Conservation (phyloP, 2,329 filamentous ascomycete genomes). For the Trichoderma semiorbis region DNA sequence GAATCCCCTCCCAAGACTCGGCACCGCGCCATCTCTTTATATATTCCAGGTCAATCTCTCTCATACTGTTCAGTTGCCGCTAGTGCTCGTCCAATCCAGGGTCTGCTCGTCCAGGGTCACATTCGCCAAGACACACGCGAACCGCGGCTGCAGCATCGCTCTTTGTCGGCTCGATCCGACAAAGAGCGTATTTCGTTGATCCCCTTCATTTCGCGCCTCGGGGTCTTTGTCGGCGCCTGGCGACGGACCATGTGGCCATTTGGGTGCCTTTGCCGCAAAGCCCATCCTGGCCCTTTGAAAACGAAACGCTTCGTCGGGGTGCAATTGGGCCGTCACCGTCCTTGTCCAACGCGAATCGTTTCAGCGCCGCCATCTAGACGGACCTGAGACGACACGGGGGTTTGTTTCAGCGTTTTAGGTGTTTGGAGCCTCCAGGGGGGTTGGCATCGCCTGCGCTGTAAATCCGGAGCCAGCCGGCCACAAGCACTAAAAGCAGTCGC, state of each 20-base stretch:
- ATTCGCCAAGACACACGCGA: not conserved
- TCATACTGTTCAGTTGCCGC: not conserved
- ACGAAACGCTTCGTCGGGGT: not conserved
- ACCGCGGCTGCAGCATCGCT: not conserved
- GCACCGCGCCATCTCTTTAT: not conserved
- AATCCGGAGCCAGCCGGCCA: slow-evolving; percentile 17
- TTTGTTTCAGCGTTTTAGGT: slow-evolving; percentile 3
- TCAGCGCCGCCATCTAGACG: slow-evolving; percentile 9
- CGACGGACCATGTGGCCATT: not conserved
- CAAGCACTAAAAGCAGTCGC: not conserved
- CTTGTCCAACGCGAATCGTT: slow-evolving; percentile 15
- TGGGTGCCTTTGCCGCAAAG: not conserved
- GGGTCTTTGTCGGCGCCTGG: not conserved
- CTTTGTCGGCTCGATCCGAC: slow-evolving; percentile 7
- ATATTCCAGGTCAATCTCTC: not conserved
- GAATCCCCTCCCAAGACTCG: not conserved
- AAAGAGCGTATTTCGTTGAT: not conserved
- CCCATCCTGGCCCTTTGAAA: not conserved
- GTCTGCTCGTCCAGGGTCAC: not conserved
- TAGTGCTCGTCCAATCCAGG: not conserved
- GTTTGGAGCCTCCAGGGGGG: not conserved
- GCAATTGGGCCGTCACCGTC: not conserved
- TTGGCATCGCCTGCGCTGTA: not conserved
- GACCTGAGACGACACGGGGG: slow-evolving; percentile 16
- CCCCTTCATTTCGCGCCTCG: slow-evolving; percentile 13